A percentile compares a stretch with the other conserved stretches of the same genome.
phyloP scores from a whole-genome alignment of 331 rosid genomes.

The Phaseolus coccineus region DNA sequence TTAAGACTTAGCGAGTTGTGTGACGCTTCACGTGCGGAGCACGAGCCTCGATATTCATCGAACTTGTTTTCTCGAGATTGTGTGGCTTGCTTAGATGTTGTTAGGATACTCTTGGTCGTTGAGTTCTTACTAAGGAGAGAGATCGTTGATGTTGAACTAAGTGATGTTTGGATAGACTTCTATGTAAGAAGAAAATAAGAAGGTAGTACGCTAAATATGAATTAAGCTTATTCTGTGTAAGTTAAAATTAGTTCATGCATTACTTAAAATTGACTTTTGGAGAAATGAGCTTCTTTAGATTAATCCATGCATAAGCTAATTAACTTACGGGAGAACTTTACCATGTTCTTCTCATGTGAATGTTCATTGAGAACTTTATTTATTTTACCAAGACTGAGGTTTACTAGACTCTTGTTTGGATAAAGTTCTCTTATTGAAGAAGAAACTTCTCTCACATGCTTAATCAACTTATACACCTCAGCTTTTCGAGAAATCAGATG shows the following conservation, averaged over 20 bases:
- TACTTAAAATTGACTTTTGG: neutral
- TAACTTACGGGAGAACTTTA: neutral
- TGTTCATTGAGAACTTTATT: neutral
- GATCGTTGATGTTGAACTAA: slow-evolving; percentile 13
- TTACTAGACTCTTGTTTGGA: neutral
- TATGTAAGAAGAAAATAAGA: neutral
- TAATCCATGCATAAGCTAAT: neutral
- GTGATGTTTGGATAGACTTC: neutral
- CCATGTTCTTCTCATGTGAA: neutral
- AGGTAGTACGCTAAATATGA: neutral
- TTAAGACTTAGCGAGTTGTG: neutral
- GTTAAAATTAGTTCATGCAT: neutral
- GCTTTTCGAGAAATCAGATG: neutral
- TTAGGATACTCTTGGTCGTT: neutral
- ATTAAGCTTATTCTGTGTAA: neutral
- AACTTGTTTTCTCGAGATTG: slow-evolving; percentile 16
- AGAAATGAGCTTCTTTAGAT: neutral
- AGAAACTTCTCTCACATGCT: neutral
- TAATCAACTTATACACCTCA: neutral
- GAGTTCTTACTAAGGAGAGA: slow-evolving; percentile 9
- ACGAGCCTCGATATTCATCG: neutral
- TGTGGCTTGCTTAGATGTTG: slow-evolving; percentile 24
- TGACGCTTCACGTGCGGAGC: slow-evolving; percentile 2
- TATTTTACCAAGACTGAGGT: neutral
- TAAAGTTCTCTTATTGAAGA: neutral